Base-by-base conservation (phyloP, 1,139 yeast species). In the Blastobotrys proliferans region DNA sequence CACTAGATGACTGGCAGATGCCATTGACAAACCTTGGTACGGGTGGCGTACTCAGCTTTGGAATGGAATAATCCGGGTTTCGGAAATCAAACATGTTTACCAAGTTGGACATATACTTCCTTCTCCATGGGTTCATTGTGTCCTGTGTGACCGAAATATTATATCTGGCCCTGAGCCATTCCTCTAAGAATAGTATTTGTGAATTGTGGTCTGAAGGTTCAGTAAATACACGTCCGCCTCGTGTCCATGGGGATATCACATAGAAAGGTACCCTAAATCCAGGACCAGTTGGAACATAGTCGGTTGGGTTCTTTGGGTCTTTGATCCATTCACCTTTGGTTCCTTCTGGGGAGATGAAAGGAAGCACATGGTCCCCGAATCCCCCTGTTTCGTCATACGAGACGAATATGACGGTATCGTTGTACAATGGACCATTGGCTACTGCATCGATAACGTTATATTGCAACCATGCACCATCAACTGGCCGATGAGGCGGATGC, bases 351-450 rank as follows among this genome's bases (percentile, higher is more conserved):
- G 59, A 43, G 16, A 44, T 36, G 38, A 44, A 47, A 4, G 52
- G 51, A 18, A 46, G 44, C 22, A 56, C 60, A 37, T 56, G 60
- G 40, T 56, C 60, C 25, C 60, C 60, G 49, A 51, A 56, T 37
- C 60, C 60, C 14, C 60, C 60, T 30, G 59, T 52, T 39, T 55
- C 58, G 37, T 56, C 59, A 41, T 56, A 56, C 4, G 58, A 49
- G 28, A 55, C 46, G 16, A 56, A 29, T 10, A 56, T 47, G n/a
- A 48, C 58, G 16, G 59, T 55, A 22, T 51, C 47, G 32, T 52
- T 49, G 41, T 54, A 54, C 18, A 41, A 22, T 21, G 56, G 60
- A 4, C 56, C 50, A 21, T 47, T 43, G n/a, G 41, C 38, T 4
- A 56, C 49, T 3, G 59, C 54, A n/a, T 52, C 47, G 33, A 56